Evolutionary conservation across 371 early-diverging fungal genomes (phyloP).

Genomic region (Spiromyces aspiralis): DNA sequence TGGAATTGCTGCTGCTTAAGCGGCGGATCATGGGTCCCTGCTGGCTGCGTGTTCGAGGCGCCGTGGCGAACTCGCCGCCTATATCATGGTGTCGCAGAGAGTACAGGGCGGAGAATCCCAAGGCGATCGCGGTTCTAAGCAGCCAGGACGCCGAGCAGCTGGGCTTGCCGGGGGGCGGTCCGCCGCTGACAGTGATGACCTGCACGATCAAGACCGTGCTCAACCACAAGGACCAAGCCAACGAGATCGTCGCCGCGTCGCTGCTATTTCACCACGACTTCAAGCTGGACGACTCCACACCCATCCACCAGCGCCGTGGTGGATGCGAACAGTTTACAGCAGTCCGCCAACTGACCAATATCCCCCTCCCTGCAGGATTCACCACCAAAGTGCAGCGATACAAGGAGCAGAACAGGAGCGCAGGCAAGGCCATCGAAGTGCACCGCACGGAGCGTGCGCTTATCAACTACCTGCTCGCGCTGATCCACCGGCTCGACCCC

Average conservation of each 20-base stretch:
- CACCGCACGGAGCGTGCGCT: slow-evolving; percentile 27
- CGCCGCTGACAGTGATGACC: slow-evolving; percentile 76
- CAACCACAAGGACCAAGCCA: slow-evolving; percentile 57
- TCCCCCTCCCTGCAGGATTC: slow-evolving; percentile 33
- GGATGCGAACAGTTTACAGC: slow-evolving; percentile 40
- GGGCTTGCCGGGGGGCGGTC: slow-evolving; percentile 26
- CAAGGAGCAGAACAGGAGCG: slow-evolving; percentile 8
- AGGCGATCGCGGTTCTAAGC: slow-evolving; percentile 38
- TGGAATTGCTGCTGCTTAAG: slow-evolving; percentile 87
- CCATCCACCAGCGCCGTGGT: slow-evolving; percentile 31
- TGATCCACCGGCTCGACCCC: slow-evolving; percentile 63
- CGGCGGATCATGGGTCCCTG: slow-evolving; percentile 94
- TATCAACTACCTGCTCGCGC: slow-evolving; percentile 34
- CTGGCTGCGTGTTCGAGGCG: slow-evolving; percentile 62
- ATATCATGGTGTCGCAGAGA: slow-evolving; percentile 83
- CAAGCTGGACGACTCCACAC: slow-evolving; percentile 33
- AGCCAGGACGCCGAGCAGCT: slow-evolving; percentile 33
- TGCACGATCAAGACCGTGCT: slow-evolving; percentile 63
- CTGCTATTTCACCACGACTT: slow-evolving; percentile 40
- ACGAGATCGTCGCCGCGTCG: slow-evolving; percentile 73
- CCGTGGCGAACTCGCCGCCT: slow-evolving; percentile 27
- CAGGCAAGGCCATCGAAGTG: slow-evolving; percentile 11
- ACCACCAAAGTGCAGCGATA: slow-evolving; percentile 4
- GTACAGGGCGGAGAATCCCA: slow-evolving; percentile 47
- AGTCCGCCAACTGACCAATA: slow-evolving; percentile 31